phyloP scores from a whole-genome alignment of 345 rosid genomes.

The Gossypium thurberi region DNA sequence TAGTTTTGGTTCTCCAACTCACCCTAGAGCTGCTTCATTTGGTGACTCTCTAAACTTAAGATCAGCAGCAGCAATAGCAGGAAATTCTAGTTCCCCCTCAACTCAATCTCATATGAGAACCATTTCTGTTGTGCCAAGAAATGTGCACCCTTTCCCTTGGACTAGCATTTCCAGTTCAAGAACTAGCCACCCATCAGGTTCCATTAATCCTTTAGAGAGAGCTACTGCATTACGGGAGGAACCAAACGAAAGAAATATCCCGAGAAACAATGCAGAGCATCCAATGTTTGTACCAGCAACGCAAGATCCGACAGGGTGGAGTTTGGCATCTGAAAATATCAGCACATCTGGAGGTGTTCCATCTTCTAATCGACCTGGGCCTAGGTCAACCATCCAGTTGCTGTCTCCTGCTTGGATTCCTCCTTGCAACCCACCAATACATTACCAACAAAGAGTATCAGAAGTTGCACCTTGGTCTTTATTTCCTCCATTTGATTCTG shows the following conservation, averaged over 20 bases:
- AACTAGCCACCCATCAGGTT: conserved; percentile 35
- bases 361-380: conserved; percentile 36
- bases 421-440: conserved; percentile 30
- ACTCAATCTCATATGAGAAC: conserved; percentile 39
- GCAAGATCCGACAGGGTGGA: conserved; percentile 66
- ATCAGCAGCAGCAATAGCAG: conserved; percentile 23
- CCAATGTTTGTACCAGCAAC: conserved; percentile 42
- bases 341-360: conserved; percentile 37
- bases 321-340: conserved; percentile 42
- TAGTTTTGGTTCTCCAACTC: conserved; percentile 34
- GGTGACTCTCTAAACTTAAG: conserved; percentile 38
- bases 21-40: conserved; percentile 34
- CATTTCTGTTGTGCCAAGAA: conserved; percentile 47
- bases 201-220: conserved; percentile 34
- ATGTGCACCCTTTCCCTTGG: conserved; percentile 43
- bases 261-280: conserved; percentile 49
- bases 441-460: conserved; percentile 40
- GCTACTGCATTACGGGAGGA: conserved; percentile 42
- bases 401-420: conserved; percentile 49
- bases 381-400: conserved; percentile 43
- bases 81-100: conserved; percentile 36
- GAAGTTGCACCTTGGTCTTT: conserved; percentile 72
- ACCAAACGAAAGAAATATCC: conserved; percentile 37
- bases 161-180: conserved; percentile 44
- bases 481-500: conserved; percentile 53